These are phyloP conservation scores for Populus hybrid DNA, from an alignment of 441 rosid genomes.

Conservation along the genomic window DNA sequence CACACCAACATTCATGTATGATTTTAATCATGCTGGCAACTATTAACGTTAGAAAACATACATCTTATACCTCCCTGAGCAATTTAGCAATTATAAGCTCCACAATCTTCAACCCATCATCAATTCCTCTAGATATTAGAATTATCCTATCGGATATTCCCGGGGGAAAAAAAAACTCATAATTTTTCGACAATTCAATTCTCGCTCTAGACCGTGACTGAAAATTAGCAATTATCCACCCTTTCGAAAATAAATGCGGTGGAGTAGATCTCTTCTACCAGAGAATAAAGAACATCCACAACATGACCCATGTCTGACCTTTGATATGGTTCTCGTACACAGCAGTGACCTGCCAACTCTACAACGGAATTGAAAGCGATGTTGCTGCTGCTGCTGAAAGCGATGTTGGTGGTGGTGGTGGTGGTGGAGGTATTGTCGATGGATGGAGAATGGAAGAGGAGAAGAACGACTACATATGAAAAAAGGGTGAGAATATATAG, in stretches of 20 bases:
- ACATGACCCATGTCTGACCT: too few relatives aligned
- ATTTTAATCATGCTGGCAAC: not conserved
- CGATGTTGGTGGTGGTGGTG: too few relatives aligned
- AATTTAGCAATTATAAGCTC: constrained; percentile 84
- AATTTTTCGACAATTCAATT: constrained; percentile 90
- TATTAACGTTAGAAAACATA: not conserved
- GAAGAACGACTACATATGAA: too few relatives aligned
- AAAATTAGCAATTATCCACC: constrained; percentile 96
- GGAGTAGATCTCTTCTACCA: too few relatives aligned
- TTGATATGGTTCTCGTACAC: too few relatives aligned
- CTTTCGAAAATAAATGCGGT: constrained; percentile 36
- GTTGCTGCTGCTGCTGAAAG: too few relatives aligned
- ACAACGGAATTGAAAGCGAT: too few relatives aligned
- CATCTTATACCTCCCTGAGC: constrained; percentile 66
- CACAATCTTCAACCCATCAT: constrained; percentile 72
- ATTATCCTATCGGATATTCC: constrained; percentile 94
- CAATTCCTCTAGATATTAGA: constrained; percentile 73
- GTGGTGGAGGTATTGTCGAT: too few relatives aligned
- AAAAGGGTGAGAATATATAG: too few relatives aligned
- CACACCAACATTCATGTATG: not conserved
- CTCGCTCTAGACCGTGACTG: constrained; percentile 94
- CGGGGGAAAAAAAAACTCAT: constrained; percentile 71
- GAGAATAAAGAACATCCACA: too few relatives aligned
- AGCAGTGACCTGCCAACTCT: too few relatives aligned
- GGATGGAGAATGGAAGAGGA: too few relatives aligned